These are phyloP conservation scores for Tetracladium marchalianum DNA, from an alignment of 495 filamentous ascomycete species.

Conservation along the genomic window DNA sequence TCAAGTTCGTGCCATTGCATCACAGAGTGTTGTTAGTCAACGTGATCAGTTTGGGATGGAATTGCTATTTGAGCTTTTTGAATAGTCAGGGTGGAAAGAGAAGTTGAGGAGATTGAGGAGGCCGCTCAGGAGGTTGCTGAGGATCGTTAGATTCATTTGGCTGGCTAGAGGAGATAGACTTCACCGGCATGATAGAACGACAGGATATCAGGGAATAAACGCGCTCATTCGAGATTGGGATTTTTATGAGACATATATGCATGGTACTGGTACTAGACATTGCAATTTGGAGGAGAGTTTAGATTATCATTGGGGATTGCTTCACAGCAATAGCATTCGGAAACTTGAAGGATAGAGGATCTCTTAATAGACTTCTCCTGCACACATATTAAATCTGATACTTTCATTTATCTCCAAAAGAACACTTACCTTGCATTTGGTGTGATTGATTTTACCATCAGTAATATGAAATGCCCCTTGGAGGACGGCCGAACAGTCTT, in stretches of 20 bases:
- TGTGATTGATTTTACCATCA: too few relatives aligned
- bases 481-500: too few relatives aligned
- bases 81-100: conserved; percentile 41
- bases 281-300: conserved; percentile 1
- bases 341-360: neutral
- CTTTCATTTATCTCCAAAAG: too few relatives aligned
- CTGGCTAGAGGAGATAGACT: neutral
- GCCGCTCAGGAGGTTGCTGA: too few relatives aligned
- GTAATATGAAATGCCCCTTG: too few relatives aligned
- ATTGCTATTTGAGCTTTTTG: conserved; percentile 83
- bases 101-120: neutral
- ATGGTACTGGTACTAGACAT: conserved; percentile 1
- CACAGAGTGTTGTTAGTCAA: conserved; percentile 86
- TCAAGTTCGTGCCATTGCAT: conserved; percentile 79
- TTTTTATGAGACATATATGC: too few relatives aligned
- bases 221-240: too few relatives aligned
- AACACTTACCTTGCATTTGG: too few relatives aligned
- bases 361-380: neutral
- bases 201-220: too few relatives aligned
- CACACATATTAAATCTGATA: too few relatives aligned
- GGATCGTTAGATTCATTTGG: neutral
- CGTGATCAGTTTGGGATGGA: conserved; percentile 76
- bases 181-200: too few relatives aligned
- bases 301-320: neutral
- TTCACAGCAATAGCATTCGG: conserved; percentile 12